These are phyloP conservation scores for Papiliotrema fonsecae DNA, from an alignment of 1,284 basidiomycete species.

Conservation along the genomic window DNA sequence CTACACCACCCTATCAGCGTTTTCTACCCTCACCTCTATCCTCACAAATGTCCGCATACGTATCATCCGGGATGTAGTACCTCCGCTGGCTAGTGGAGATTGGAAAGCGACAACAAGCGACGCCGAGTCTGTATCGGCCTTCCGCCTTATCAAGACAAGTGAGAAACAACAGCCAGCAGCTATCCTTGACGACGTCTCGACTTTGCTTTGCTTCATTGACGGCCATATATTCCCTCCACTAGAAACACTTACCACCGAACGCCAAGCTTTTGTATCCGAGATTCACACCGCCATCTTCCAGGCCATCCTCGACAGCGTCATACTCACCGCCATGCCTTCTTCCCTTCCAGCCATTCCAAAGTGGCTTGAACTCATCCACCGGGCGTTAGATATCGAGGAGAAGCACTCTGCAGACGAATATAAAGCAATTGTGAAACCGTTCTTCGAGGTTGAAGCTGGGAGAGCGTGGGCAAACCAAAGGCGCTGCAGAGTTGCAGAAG, in stretches of 20 bases:
- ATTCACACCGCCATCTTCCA: constrained; percentile 14
- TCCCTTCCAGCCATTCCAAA: constrained; percentile 56
- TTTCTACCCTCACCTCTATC: constrained; percentile 10
- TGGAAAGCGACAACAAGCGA: background rate
- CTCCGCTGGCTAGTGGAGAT: constrained; percentile 7
- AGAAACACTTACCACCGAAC: constrained; percentile 5
- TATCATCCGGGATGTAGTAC: constrained; percentile 20
- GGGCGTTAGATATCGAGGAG: constrained; percentile 53
- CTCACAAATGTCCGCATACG: constrained; percentile 15
- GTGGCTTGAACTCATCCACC: constrained; percentile 58
- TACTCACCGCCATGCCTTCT: constrained; percentile 63
- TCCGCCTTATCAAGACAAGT: background rate
- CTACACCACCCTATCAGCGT: constrained; percentile 11
- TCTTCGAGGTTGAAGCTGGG: constrained; percentile 53
- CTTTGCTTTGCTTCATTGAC: constrained; percentile 16
- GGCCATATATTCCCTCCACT: constrained; percentile 10
- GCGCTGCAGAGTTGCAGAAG: constrained; percentile 27
- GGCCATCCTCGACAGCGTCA: constrained; percentile 59
- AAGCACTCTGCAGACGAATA: constrained; percentile 7
- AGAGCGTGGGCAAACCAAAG: constrained; percentile 35
- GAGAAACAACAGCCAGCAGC: too few relatives aligned
- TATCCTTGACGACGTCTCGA: constrained; percentile 16
- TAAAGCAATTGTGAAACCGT: constrained; percentile 12
- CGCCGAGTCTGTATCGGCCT: background rate
- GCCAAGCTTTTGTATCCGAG: constrained; percentile 16